Base-by-base conservation (phyloP, 805 yeast genomes). In the Yarrowia sp. region DNA sequence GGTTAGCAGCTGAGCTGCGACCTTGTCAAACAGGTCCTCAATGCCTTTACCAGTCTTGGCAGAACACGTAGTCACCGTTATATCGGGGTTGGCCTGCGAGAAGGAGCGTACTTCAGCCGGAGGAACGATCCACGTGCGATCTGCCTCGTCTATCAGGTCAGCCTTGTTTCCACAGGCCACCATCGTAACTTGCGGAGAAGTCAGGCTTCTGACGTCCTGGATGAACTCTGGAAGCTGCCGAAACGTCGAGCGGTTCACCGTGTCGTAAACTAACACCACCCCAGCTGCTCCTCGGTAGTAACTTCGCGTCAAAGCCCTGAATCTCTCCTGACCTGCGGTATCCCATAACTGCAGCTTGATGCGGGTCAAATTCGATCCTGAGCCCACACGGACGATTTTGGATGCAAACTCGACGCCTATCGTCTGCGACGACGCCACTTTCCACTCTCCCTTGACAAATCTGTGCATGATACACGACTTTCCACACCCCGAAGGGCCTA, bases 261-360 rank as follows among this genome's bases (percentile, higher is more conserved):
- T 92, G 77, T 93, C 99, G 76, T 93, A 93, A 65, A 93, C 97
- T 63, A 93, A 87, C 69, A 93, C 80, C 6, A 98, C 98, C 64
- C 99, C 99, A 61, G 92, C 97, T 0, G 99, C 98, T 38, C 97
- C 97, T 70, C 97, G 80, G 72, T 92, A 92, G 73, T 92, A 92
- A 2, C 97, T 97, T 60, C 94, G 98, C 62, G 94, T 92, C 72
- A 94, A 81, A 16, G 96, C 87, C 70, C 98, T 80, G 78, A 94
- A 94, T 68, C 99, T 78, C 73, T 94, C 99, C 75, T 92, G 98
- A 13, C 98, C 97, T 0, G 97, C 97, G 4, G 98, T 92, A 72
- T 92, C 98, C 98, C 99, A 94, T 63, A 94, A 77, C 76, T 94
- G 99, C 65, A 94, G 80, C 70, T 84, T 14, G 97, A 91, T 70